Conservation (phyloP, 768 basidiomycete genomes). For the Lactarius hatsudake region DNA sequence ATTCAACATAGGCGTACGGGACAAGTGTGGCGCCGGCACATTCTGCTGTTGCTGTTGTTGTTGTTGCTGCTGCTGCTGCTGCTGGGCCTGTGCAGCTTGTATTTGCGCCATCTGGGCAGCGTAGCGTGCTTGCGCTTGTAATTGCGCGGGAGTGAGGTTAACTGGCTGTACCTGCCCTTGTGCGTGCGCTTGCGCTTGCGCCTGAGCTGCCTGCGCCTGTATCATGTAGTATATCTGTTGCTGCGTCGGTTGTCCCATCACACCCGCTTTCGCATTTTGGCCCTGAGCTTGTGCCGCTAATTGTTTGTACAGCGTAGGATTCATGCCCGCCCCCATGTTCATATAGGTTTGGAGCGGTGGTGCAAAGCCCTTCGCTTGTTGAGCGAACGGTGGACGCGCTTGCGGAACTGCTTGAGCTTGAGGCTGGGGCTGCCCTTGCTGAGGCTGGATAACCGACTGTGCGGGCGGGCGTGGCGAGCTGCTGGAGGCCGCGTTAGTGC, state of each 20-base stretch:
- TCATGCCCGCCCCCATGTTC: neutral
- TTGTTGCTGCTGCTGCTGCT: constrained; percentile 30
- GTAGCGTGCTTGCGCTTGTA: constrained; percentile 17
- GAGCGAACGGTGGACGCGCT: constrained; percentile 6
- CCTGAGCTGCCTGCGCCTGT: constrained; percentile 26
- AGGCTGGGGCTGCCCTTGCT: constrained; percentile 38
- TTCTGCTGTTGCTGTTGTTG: constrained; percentile 30
- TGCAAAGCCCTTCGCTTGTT: constrained; percentile 5
- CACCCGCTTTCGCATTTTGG: constrained; percentile 16
- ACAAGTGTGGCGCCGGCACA: constrained; percentile 26
- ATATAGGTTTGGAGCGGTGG: constrained; percentile 3
- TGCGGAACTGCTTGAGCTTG: constrained; percentile 12
- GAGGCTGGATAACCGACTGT: constrained; percentile 37
- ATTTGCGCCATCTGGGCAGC: constrained; percentile 6
- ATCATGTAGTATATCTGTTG: neutral
- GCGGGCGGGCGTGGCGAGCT: constrained; percentile 28
- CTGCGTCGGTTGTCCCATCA: constrained; percentile 1
- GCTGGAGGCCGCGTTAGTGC: constrained; percentile 34
- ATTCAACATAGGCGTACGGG: constrained; percentile 28
- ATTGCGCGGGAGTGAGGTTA: neutral
- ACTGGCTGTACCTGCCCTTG: constrained; percentile 18
- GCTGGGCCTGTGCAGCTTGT: constrained; percentile 26
- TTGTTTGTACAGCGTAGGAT: constrained; percentile 6
- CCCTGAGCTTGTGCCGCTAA: constrained; percentile 12
- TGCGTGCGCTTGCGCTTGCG: constrained; percentile 27